A percentile compares a stretch with the other conserved stretches of the same genome.
phyloP scores from a whole-genome alignment of 1,139 yeast species.

The Nakaseomyces uthaithaninus region DNA sequence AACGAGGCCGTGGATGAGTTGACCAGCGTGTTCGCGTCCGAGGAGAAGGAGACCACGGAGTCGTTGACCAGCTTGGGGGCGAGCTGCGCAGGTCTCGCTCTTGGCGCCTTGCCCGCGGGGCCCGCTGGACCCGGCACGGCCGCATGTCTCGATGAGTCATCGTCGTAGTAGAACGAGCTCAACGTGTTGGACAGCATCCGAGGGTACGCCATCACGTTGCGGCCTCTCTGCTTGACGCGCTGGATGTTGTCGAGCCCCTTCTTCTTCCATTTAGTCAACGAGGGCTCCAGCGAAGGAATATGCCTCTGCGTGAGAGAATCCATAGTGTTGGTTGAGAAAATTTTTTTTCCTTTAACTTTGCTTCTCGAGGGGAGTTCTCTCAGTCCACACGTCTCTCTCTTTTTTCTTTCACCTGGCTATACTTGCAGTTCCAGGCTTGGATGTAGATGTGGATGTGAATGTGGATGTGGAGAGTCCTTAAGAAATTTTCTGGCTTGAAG shows the following conservation, averaged over 20 bases:
- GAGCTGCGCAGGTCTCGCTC: background rate
- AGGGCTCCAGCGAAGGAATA: too few relatives aligned
- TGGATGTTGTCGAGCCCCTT: conserved; percentile 14
- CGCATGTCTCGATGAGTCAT: too few relatives aligned
- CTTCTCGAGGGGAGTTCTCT: background rate
- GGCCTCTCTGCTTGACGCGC: conserved; percentile 14
- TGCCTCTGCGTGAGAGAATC: too few relatives aligned
- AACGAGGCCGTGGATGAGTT: background rate
- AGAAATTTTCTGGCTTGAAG: conserved; percentile 2
- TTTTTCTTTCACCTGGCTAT: too few relatives aligned
- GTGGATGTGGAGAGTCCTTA: too few relatives aligned
- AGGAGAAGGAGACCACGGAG: conserved; percentile 1
- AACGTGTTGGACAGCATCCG: conserved; percentile 1
- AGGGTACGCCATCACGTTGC: conserved; percentile 8
- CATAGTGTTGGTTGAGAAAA: conserved; percentile 8
- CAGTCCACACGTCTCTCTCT: background rate
- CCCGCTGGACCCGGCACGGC: background rate
- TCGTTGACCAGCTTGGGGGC: background rate
- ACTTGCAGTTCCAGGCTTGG: too few relatives aligned
- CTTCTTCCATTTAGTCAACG: conserved; percentile 12
- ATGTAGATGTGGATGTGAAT: background rate
- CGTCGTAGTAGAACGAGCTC: background rate
- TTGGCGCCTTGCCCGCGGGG: background rate
- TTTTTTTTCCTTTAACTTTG: background rate
- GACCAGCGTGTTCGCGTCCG: conserved; percentile 8